Evolutionary conservation across 441 rosid species (phyloP).

Genomic region (Gossypium schwendimanii): DNA sequence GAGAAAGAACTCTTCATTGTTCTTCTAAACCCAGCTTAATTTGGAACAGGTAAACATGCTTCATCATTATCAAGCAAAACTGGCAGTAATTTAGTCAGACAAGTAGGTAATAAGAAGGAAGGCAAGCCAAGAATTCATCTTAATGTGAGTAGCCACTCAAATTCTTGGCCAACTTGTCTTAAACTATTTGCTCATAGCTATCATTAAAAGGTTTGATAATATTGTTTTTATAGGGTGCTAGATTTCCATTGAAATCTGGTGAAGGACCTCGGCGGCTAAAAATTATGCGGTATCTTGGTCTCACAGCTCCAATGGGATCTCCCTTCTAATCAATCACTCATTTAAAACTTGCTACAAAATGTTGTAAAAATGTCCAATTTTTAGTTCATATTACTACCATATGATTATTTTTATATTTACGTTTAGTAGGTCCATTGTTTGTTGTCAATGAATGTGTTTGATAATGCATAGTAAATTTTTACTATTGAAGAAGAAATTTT

Average conservation of each 20-base stretch:
- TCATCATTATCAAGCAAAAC: slow-evolving; percentile 7
- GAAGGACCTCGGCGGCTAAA: neutral
- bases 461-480: neutral
- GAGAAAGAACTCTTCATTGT: neutral
- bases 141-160: slow-evolving; percentile 7
- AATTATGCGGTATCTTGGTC: slow-evolving; percentile 11
- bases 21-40: neutral
- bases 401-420: neutral
- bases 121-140: slow-evolving; percentile 1
- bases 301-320: slow-evolving; percentile 8
- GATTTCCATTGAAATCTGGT: slow-evolving; percentile 3
- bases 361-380: neutral
- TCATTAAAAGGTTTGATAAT: neutral
- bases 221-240: slow-evolving; percentile 2
- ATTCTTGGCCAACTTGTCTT: neutral
- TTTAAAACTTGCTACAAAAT: neutral
- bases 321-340: slow-evolving; percentile 5
- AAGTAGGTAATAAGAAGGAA: neutral
- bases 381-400: neutral
- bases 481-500: neutral
- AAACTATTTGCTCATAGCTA: neutral
- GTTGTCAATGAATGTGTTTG: neutral
- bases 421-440: neutral
- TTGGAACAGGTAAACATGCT: slow-evolving; percentile 1
- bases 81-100: neutral